Conservation (phyloP, 345 rosid genomes). For the Streptanthus diversifolius region DNA sequence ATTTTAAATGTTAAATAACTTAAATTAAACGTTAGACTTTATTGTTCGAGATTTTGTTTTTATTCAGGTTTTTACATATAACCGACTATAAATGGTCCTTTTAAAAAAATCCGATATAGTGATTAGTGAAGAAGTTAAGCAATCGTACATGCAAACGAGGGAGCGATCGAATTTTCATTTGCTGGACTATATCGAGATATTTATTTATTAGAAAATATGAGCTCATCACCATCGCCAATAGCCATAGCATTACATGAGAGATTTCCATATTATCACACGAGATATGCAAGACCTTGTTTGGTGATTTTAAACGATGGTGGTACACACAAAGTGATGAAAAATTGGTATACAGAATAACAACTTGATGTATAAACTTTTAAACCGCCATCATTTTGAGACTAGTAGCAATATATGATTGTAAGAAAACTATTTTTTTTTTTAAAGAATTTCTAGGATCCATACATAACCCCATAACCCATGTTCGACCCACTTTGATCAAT, state of each 20-base stretch:
- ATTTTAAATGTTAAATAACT: background rate
- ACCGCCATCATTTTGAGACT: background rate
- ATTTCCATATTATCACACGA: background rate
- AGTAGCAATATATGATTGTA: too few species aligned
- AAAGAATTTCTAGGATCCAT: background rate
- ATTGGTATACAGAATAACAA: background rate
- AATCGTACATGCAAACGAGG: background rate
- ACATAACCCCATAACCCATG: conserved; percentile 13
- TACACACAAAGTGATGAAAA: background rate
- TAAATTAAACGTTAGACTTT: background rate
- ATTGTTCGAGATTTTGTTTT: background rate
- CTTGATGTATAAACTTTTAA: background rate
- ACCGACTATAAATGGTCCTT: background rate
- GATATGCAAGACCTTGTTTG: background rate
- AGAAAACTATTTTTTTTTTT: too few species aligned
- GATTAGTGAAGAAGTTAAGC: background rate
- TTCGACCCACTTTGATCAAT: conserved; percentile 12
- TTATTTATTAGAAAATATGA: background rate
- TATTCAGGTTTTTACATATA: background rate
- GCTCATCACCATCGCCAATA: background rate
- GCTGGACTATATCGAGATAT: background rate
- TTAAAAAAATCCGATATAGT: background rate
- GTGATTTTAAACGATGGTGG: background rate
- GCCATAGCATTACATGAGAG: background rate
- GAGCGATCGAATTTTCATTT: background rate